A percentile compares a stretch with the other conserved stretches of the same genome.
These are phyloP conservation scores for Phytophthora quininea DNA, from an alignment of 352 stramenopile species.

Conservation along the genomic window DNA sequence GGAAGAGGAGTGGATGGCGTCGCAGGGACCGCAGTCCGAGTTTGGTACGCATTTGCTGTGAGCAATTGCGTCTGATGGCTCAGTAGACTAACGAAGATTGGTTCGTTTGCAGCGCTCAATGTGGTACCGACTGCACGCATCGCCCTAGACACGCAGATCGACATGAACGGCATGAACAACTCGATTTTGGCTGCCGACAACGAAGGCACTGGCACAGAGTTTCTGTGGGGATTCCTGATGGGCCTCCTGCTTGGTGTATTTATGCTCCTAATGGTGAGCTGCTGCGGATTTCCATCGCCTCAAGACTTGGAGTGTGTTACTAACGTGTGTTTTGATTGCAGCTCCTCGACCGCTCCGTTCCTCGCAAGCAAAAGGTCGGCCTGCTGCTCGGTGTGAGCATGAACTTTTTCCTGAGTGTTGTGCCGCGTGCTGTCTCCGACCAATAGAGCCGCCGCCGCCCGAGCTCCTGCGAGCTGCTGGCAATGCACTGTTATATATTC, in stretches of 20 bases:
- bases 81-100: no score
- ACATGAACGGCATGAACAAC: conserved; percentile 84
- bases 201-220: conserved; percentile 88
- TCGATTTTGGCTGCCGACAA: conserved; percentile 87
- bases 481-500: conserved; percentile 37
- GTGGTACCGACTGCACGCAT: conserved; percentile 73
- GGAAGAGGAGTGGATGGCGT: conserved; percentile 90
- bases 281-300: conserved; percentile 1
- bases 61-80: no score
- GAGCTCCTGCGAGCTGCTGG: conserved; percentile 21
- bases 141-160: conserved; percentile 83
- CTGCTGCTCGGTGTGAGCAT: conserved; percentile 87
- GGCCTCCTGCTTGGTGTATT: conserved; percentile 87
- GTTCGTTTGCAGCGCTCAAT: conserved; percentile 80
- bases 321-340: conserved; percentile 24
- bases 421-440: conserved; percentile 79
- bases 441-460: conserved; percentile 39
- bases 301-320: no score
- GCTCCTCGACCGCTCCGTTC: conserved; percentile 86
- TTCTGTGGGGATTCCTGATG: conserved; percentile 90
- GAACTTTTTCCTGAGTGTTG: conserved; percentile 90
- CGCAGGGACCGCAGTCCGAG: conserved; percentile 86
- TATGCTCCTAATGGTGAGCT: conserved; percentile 90
- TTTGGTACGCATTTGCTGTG: conserved; percentile 81
- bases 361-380: conserved; percentile 85